Conservation (phyloP, 176 grass and related monocot genomes). For the Oryza glumipatula region DNA sequence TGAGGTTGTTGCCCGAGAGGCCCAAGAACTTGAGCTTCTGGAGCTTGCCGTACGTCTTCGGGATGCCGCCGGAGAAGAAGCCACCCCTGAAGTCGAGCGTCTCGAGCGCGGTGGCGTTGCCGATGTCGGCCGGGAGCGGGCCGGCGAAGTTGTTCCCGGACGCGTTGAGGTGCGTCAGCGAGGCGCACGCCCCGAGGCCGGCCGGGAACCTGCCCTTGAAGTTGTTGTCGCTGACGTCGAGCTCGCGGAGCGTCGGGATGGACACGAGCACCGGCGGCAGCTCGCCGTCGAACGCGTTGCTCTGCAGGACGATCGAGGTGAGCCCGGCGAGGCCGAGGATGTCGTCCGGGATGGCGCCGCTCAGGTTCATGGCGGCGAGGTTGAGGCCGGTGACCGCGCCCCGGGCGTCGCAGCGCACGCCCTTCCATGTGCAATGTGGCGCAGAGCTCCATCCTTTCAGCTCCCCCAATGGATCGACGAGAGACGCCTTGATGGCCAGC, state of each 20-base stretch:
- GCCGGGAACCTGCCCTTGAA: conserved; percentile 76
- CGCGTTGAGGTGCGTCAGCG: conserved; percentile 63
- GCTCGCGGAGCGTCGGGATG: conserved; percentile 52
- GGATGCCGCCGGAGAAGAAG: conserved; percentile 82
- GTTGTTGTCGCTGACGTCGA: conserved; percentile 92
- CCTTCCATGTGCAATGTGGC: conserved; percentile 72
- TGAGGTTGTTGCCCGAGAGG: conserved; percentile 93
- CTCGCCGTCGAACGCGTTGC: conserved; percentile 66
- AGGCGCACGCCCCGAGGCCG: conserved; percentile 57
- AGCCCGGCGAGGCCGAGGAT: conserved; percentile 60
- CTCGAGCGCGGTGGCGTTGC: conserved; percentile 62
- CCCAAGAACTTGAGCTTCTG: conserved; percentile 88
- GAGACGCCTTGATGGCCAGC: conserved; percentile 66
- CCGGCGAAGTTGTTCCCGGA: conserved; percentile 95
- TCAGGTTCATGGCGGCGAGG: conserved; percentile 78
- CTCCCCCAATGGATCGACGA: conserved; percentile 61
- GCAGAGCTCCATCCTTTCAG: conserved; percentile 60
- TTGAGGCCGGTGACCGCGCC: conserved; percentile 77
- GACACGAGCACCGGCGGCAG: conserved; percentile 55
- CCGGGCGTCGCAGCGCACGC: conserved; percentile 56
- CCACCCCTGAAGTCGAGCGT: conserved; percentile 77
- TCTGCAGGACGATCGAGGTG: conserved; percentile 65
- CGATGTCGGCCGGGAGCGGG: conserved; percentile 67
- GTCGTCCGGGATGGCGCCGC: conserved; percentile 64
- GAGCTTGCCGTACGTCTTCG: conserved; percentile 61